Evolutionary conservation across 495 filamentous ascomycete genomes (phyloP), one percentile per base, ranked within the genome.

Genomic region (Pseudevernia furfuracea): DNA sequence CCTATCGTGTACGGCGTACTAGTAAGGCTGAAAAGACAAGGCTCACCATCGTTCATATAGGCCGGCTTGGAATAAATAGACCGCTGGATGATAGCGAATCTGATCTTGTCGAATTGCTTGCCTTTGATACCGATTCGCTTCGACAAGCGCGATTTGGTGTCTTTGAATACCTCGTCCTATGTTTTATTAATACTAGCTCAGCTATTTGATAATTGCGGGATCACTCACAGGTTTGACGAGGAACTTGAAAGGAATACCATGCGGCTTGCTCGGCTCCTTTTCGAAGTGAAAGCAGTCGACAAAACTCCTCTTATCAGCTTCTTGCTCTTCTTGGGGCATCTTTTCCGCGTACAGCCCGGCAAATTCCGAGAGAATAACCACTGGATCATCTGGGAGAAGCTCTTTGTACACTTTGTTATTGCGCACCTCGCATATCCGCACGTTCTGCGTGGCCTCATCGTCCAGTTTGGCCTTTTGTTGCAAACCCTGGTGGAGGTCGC

Each of bases 81-180:
- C 61, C 88, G 82, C 65, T 84, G 83, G 10, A 97, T 81, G 53
- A 96, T 76, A 8, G 91, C 90, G 78, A 99, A 97, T 75, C 92
- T 96, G 73, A 97, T 92, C 80, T 97, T 99, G 75, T 99, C 94
- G 67, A 97, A 94, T 62, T 90, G 90, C 79, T 97, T 97, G 67
- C 94, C 94, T 77, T 96, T 97, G 73, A 99, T 85, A 17, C 92
- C 92, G 4, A 89, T 96, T 58, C 94, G 84, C 72, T 89, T 90
- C 69, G 91, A 90, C 4, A 99, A 80, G 30, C 94, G 85, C 70
- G 92, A 87, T 77, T 92, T 96, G 59, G 94, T 97, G 38, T 97
- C 88, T 46, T 86, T 84, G 77, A 97, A 99, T 43, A 80, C 75
- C 72, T 98, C 94, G 41, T 87, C 89, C 87, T 94, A 64, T 28